Conservation (phyloP, 176 grass and related monocot species). For the Metroxylon sagu region DNA sequence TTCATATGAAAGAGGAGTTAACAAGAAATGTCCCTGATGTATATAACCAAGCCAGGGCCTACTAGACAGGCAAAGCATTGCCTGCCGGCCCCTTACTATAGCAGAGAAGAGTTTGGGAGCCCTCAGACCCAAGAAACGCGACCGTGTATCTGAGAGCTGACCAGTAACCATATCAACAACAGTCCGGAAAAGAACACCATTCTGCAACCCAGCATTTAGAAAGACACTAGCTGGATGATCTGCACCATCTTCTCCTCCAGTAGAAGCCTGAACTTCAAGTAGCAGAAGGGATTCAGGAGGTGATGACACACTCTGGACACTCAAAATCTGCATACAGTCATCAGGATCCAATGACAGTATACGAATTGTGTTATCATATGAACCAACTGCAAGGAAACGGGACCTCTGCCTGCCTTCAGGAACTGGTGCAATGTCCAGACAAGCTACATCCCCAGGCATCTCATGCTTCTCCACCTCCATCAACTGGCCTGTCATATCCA, state of each 20-base stretch:
- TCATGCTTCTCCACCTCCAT: constrained; percentile 97
- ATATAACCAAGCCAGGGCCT: constrained; percentile 90
- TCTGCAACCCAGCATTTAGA: constrained; percentile 94
- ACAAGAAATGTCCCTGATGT: constrained; percentile 90
- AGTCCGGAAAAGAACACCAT: constrained; percentile 90
- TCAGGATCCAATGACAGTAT: constrained; percentile 90
- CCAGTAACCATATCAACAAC: constrained; percentile 95
- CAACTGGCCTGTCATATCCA: constrained; percentile 93
- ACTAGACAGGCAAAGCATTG: constrained; percentile 94
- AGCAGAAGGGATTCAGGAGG: constrained; percentile 87
- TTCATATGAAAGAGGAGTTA: constrained; percentile 85
- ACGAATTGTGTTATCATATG: constrained; percentile 85
- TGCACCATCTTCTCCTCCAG: constrained; percentile 80
- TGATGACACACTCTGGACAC: constrained; percentile 75
- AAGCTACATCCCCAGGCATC: constrained; percentile 96
- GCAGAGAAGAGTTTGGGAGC: constrained; percentile 86
- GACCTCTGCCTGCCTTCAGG: constrained; percentile 89
- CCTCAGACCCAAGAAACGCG: constrained; percentile 81
- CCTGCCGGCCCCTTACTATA: constrained; percentile 63
- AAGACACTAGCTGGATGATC: constrained; percentile 89
- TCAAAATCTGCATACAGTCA: constrained; percentile 80
- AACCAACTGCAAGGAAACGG: constrained; percentile 85
- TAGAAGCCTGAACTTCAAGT: constrained; percentile 76
- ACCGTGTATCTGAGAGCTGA: constrained; percentile 82
- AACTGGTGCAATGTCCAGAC: constrained; percentile 78